Evolutionary conservation across 2,329 filamentous ascomycete genomes (phyloP).

Genomic region (Colletotrichum ledebouriae): DNA sequence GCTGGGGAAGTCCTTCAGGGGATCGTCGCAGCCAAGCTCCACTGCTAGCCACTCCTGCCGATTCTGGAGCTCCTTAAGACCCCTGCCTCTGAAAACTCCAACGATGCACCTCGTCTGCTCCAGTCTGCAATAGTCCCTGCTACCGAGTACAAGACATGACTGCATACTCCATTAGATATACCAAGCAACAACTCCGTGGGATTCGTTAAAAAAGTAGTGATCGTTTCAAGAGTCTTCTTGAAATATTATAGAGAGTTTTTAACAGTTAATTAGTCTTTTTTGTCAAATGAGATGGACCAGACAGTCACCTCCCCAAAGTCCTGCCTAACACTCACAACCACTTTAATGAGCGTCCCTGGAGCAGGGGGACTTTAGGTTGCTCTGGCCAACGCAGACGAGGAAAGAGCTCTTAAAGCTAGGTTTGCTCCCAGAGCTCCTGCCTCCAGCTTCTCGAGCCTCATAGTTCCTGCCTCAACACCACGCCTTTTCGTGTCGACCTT

Average conservation of each 20-base stretch:
- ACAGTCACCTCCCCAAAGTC: background rate
- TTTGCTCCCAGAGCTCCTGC: conserved; percentile 26
- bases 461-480: conserved; percentile 1
- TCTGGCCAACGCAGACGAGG: conserved; percentile 40
- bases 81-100: conserved; percentile 31
- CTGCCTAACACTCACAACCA: conserved; percentile 38
- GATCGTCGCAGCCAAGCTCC: conserved; percentile 34
- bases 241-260: background rate
- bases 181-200: background rate
- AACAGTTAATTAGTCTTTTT: background rate
- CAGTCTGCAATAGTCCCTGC: conserved; percentile 49
- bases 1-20: conserved; percentile 6
- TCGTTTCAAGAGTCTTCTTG: fast-evolving
- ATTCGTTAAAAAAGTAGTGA: background rate
- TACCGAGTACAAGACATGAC: conserved; percentile 41
- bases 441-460: conserved; percentile 21
- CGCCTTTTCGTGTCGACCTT: conserved; percentile 10
- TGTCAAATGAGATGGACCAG: background rate
- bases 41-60: conserved; percentile 48
- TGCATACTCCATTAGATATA: background rate
- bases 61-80: conserved; percentile 34
- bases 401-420: conserved; percentile 40
- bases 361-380: conserved; percentile 38
- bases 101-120: conserved; percentile 47
- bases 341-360: conserved; percentile 33